Evolutionary conservation across 2,329 filamentous ascomycete species (phyloP).

Genomic region (Colletotrichum limetticola): DNA sequence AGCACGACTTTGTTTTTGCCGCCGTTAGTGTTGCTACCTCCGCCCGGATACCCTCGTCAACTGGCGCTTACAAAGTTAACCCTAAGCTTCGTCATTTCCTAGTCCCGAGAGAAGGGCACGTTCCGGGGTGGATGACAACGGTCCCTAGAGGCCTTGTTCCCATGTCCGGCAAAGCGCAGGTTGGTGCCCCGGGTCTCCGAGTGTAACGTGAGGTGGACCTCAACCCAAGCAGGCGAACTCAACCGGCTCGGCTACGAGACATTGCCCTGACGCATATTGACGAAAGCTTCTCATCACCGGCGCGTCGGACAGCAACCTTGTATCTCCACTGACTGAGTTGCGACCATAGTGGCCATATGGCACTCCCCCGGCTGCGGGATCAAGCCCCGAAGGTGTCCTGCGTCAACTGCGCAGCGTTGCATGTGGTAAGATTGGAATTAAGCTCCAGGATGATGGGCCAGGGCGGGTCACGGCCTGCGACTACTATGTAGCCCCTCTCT

Average conservation of each 20-base stretch:
- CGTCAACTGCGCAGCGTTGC: background rate
- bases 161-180: slow-evolving; percentile 24
- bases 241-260: slow-evolving; percentile 9
- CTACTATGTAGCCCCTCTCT: background rate
- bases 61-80: slow-evolving; percentile 30
- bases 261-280: slow-evolving; percentile 25
- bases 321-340: slow-evolving; percentile 19
- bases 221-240: slow-evolving; percentile 18
- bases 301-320: slow-evolving; percentile 14
- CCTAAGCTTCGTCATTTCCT: slow-evolving; percentile 34
- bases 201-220: slow-evolving; percentile 31
- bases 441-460: slow-evolving; percentile 15
- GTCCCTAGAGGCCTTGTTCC: slow-evolving; percentile 8
- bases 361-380: slow-evolving; percentile 2
- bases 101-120: slow-evolving; percentile 26
- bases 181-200: slow-evolving; percentile 28
- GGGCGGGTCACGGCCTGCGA: slow-evolving; percentile 1
- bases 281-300: slow-evolving; percentile 32
- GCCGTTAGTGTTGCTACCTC: slow-evolving; percentile 30
- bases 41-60: slow-evolving; percentile 27
- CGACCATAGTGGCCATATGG: background rate
- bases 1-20: slow-evolving; percentile 15
- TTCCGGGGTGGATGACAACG: slow-evolving; percentile 19
- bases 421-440: slow-evolving; percentile 19
- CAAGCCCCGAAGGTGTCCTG: background rate